Percentiles rank a stretch among this genome's conserved stretches.
phyloP scores from a whole-genome alignment of 2,329 filamentous ascomycete genomes.

The Xylariaceae sp. region DNA sequence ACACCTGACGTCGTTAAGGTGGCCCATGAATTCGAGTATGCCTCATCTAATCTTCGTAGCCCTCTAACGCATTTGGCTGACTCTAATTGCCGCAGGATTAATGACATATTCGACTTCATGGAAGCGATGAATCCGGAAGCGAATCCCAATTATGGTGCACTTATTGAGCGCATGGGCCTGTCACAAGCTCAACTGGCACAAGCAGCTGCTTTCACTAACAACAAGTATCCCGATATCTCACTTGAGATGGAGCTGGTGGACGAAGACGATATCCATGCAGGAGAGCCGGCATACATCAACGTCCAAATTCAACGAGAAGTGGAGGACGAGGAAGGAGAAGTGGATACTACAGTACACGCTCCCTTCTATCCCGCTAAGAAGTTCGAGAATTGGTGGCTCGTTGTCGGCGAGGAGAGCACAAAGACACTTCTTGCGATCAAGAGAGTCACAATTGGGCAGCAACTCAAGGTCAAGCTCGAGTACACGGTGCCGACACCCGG shows the following conservation, averaged over 20 bases:
- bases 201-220: conserved; percentile 93
- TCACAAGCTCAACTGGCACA: conserved; percentile 79
- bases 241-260: conserved; percentile 86
- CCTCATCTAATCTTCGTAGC: conserved; percentile 17
- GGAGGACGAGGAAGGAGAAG: conserved; percentile 64
- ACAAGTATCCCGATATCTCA: conserved; percentile 93
- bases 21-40: conserved; percentile 74
- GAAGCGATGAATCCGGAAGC: conserved; percentile 97
- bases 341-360: conserved; percentile 83
- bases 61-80: conserved; percentile 19
- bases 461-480: conserved; percentile 77
- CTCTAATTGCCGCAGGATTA: conserved; percentile 56
- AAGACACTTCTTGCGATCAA: conserved; percentile 91
- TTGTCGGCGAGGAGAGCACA: conserved; percentile 88
- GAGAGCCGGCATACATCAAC: conserved; percentile 76
- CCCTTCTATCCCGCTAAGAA: conserved; percentile 92
- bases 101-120: conserved; percentile 97
- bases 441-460: conserved; percentile 79
- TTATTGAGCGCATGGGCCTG: conserved; percentile 76
- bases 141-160: conserved; percentile 73
- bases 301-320: conserved; percentile 83
- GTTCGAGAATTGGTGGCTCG: conserved; percentile 98
- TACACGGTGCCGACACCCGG: conserved; percentile 84
- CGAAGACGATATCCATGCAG: conserved; percentile 73
- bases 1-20: conserved; percentile 77